Conservation (phyloP, 129 eudicot genomes). For the Artemisia annua region DNA sequence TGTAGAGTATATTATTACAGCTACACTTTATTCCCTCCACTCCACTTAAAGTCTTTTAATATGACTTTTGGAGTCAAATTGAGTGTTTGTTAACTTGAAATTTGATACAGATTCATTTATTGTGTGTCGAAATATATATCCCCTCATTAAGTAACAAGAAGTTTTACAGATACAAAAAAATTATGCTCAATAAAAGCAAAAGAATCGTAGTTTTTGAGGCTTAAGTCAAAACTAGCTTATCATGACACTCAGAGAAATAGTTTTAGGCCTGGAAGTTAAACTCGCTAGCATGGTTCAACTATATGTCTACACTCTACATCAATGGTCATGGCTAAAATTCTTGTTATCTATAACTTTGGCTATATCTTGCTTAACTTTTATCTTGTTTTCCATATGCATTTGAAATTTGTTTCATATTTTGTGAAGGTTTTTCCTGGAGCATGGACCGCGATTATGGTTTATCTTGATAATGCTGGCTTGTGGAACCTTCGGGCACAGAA, state of each 20-base stretch:
- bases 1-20: neutral
- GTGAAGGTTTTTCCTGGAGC: constrained; percentile 92
- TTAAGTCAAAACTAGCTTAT: constrained; percentile 1
- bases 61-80: constrained; percentile 10
- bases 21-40: neutral
- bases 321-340: neutral
- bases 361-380: neutral
- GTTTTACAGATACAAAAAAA: neutral
- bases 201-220: neutral
- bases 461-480: constrained; percentile 83
- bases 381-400: neutral
- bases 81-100: constrained; percentile 2
- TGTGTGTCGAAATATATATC: neutral
- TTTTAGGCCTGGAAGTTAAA: neutral
- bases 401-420: neutral
- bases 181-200: neutral
- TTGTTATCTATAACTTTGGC: neutral
- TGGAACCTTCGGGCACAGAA: constrained; percentile 95
- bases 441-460: constrained; percentile 90
- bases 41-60: neutral
- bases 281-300: neutral
- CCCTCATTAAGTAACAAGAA: neutral
- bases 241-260: neutral
- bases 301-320: neutral
- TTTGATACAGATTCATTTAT: neutral